Evolutionary conservation across 73 alveolate species (phyloP).

Genomic region (Durusdinium trenchii): DNA sequence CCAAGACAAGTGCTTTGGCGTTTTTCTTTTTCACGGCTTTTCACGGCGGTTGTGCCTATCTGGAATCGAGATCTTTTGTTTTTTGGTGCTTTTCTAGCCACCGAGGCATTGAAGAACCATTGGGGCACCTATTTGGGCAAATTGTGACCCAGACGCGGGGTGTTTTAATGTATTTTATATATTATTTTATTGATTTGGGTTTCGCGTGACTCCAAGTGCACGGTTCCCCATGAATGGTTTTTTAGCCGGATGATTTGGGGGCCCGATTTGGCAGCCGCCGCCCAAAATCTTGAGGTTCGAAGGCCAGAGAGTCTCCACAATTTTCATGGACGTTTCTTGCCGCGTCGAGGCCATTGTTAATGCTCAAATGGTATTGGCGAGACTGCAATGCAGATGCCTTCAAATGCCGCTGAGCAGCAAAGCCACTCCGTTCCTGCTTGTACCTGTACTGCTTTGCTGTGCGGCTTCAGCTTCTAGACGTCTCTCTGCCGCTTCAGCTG

Average conservation of each 20-base stretch:
- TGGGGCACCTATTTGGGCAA: too few species aligned
- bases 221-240: too few species aligned
- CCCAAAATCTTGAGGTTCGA: background rate
- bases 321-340: background rate
- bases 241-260: too few species aligned
- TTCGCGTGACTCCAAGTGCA: too few species aligned
- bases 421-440: background rate
- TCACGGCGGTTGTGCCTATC: too few species aligned
- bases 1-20: constrained; percentile 30
- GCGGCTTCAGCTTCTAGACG: background rate
- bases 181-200: too few species aligned
- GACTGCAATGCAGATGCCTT: constrained; percentile 58
- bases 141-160: too few species aligned
- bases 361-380: constrained; percentile 85
- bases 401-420: background rate
- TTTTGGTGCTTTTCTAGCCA: too few species aligned
- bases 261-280: background rate
- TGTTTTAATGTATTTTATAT: too few species aligned
- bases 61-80: too few species aligned
- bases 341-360: constrained; percentile 49
- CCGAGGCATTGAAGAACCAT: too few species aligned
- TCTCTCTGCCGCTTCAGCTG: background rate
- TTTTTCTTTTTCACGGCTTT: too few species aligned
- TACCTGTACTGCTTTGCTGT: background rate
- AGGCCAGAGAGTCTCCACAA: background rate